Conservation (phyloP, 208 protist genomes). For the Strigomonas oncopelti region DNA sequence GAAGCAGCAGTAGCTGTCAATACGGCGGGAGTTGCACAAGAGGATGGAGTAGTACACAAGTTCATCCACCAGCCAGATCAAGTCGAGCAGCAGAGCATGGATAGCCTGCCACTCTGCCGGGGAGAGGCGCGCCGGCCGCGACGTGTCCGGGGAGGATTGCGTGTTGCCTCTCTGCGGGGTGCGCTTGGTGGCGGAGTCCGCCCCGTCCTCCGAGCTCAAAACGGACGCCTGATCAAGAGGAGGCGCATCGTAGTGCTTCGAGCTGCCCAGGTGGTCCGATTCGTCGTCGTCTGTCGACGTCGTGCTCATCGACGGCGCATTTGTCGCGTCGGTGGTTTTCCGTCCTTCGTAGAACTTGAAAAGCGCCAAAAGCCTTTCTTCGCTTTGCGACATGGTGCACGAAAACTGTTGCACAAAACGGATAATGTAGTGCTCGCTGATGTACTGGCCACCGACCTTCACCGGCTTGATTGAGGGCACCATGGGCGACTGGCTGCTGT, state of each 20-base stretch:
- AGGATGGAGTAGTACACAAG: slow-evolving; percentile 75
- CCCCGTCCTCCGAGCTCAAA: not conserved
- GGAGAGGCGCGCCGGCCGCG: not conserved
- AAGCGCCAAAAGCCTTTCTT: slow-evolving; percentile 33
- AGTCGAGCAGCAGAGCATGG: slow-evolving; percentile 59
- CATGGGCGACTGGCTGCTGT: slow-evolving; percentile 10
- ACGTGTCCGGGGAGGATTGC: not conserved
- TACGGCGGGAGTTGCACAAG: slow-evolving; percentile 68
- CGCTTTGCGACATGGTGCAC: slow-evolving; percentile 38
- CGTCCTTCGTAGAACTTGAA: slow-evolving; percentile 18
- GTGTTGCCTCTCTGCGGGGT: not conserved
- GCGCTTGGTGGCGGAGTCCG: slow-evolving; percentile 4
- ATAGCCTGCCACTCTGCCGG: slow-evolving; percentile 18
- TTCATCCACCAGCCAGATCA: slow-evolving; percentile 84
- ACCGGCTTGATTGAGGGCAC: slow-evolving; percentile 30
- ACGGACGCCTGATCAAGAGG: slow-evolving; percentile 14
- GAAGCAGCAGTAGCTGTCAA: slow-evolving; percentile 76
- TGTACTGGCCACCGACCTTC: slow-evolving; percentile 51
- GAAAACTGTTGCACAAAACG: slow-evolving; percentile 65
- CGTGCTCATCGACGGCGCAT: slow-evolving; percentile 1
- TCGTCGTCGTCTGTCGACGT: slow-evolving; percentile 15
- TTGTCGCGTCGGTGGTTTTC: not conserved
- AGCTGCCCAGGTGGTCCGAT: not conserved
- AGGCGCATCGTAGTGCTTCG: not conserved
- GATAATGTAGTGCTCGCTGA: slow-evolving; percentile 67